These are phyloP conservation scores for Populus alba DNA, from an alignment of 345 rosid species.

Conservation along the genomic window DNA sequence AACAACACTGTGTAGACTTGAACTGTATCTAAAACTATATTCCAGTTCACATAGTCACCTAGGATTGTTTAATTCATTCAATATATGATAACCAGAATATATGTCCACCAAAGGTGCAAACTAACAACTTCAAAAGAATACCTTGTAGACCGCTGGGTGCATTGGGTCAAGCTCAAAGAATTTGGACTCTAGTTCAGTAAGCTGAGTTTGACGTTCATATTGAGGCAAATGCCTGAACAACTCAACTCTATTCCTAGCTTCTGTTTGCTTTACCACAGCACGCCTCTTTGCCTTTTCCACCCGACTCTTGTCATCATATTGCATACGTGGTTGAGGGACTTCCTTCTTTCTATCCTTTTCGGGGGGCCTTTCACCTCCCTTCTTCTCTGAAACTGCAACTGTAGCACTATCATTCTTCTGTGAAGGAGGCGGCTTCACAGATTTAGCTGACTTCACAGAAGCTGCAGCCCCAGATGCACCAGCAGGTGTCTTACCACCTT, in stretches of 20 bases:
- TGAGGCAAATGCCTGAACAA: constrained; percentile 97
- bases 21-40: not conserved
- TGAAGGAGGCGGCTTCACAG: constrained; percentile 41
- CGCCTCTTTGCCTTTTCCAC: constrained; percentile 93
- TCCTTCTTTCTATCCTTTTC: constrained; percentile 97
- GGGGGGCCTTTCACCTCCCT: constrained; percentile 54
- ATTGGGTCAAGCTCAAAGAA: constrained; percentile 82
- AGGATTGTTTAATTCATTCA: not conserved
- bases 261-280: constrained; percentile 82
- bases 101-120: not conserved
- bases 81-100: not conserved
- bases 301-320: constrained; percentile 80
- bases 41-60: not conserved
- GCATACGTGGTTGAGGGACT: constrained; percentile 94
- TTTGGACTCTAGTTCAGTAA: constrained; percentile 77
- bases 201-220: constrained; percentile 88
- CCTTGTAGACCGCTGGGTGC: constrained; percentile 97
- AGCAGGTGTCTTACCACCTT: constrained; percentile 46
- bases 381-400: constrained; percentile 64
- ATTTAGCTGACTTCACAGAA: constrained; percentile 49
- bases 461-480: constrained; percentile 32
- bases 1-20: not conserved
- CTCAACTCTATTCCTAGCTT: constrained; percentile 86
- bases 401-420: constrained; percentile 56
- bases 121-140: constrained; percentile 15